Base-by-base conservation (phyloP, 1,139 yeast species). In the Pichiaceae sp. region DNA sequence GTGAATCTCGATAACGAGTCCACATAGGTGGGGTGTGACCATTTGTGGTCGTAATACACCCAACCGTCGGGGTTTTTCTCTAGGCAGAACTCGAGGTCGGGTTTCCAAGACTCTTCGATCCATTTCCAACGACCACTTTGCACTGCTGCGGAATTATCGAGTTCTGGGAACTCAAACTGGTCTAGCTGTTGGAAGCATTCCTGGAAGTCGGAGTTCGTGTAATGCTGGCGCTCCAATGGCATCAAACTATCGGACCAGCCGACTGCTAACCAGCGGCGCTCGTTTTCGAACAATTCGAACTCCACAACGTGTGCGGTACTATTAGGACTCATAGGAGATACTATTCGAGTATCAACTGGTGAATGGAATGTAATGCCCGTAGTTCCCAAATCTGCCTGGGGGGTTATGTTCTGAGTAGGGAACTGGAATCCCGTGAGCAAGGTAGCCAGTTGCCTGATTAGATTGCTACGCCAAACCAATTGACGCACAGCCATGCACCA, bases 231-330 rank as follows among this genome's bases (percentile, higher is more conserved):
- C 44, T 76, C 83, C 39, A 63, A 60, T 1, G 81, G 80, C 14
- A 75, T 50, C 30, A 74, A 49, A 27, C 62, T 58, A 35, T 66
- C 63, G 29, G 70, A 59, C 82, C 82, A 76, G 4, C 82, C 83
- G 17, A 75, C 42, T 0, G 78, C 81, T 3, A 75, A 36, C 81
- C 82, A 75, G 37, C 81, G 59, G 47, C 84, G 61, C 50, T 77
- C 77, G 46, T 76, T 72, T 45, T 77, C 80, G 32, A 71, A 51
- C 1, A 75, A 56, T 38, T 67, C 72, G 46, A 76, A 75, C 35
- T 66, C 57, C 1, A 75, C 66, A 8, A 33, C 26, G 4, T 28
- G 17, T 11, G 36, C 23, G 12, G 18, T 7, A 14, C 28, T 14
- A 12, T 21, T 12, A 12, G 8, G 11, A 14, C 28, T 25, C 7